A percentile compares a stretch with the other conserved stretches of the same genome.
Evolutionary conservation across 176 grass and related monocot genomes (phyloP).

Genomic region (Zizania latifolia): DNA sequence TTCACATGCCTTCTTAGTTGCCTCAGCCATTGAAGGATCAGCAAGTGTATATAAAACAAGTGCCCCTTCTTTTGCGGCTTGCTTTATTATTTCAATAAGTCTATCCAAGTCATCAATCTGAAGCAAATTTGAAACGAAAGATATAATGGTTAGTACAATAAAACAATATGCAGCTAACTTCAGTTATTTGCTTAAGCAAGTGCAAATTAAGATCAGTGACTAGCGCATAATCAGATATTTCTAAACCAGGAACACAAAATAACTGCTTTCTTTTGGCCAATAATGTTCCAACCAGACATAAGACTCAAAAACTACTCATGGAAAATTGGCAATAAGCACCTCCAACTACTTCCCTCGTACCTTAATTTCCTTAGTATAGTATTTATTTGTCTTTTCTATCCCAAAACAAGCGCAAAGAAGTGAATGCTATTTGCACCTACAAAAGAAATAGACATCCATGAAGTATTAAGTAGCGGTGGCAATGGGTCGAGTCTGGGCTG

Average conservation of each 20-base stretch:
- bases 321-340: background rate
- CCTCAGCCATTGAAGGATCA: constrained; percentile 76
- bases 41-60: constrained; percentile 87
- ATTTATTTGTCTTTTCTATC: background rate
- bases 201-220: background rate
- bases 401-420: background rate
- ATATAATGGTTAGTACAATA: constrained; percentile 7
- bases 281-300: constrained; percentile 5
- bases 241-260: background rate
- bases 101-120: constrained; percentile 64
- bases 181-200: background rate
- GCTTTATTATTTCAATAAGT: constrained; percentile 80
- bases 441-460: constrained; percentile 10
- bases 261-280: background rate
- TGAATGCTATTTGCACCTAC: background rate
- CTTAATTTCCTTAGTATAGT: constrained; percentile 3
- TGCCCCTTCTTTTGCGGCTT: constrained; percentile 92
- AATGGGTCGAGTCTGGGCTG: too few species aligned
- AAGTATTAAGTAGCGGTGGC: too few species aligned
- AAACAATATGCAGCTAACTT: background rate
- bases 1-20: constrained; percentile 69
- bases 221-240: background rate
- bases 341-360: background rate
- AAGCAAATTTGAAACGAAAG: constrained; percentile 25
- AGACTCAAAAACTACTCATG: background rate